A percentile compares a stretch with the other conserved stretches of the same genome.
Conservation (phyloP, 2,329 filamentous ascomycete species). For the Herpotrichia juniperi region DNA sequence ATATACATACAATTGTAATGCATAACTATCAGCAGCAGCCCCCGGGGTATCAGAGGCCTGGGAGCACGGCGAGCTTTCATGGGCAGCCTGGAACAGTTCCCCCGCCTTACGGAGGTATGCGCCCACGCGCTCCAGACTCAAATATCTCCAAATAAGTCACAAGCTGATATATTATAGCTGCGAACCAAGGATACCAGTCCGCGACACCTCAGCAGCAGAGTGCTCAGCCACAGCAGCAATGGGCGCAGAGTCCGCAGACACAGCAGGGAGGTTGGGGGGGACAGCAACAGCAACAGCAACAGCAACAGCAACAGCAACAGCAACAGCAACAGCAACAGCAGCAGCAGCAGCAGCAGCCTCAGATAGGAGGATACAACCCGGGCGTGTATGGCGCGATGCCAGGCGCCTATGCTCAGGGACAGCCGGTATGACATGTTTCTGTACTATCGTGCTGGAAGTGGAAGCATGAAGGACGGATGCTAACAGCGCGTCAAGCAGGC, state of each 20-base stretch:
- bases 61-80: slow-evolving; percentile 35
- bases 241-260: slow-evolving; percentile 25
- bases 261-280: background rate
- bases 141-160: background rate
- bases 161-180: background rate
- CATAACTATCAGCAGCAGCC: slow-evolving; percentile 34
- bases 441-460: background rate
- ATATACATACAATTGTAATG: slow-evolving; percentile 31
- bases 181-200: slow-evolving; percentile 28
- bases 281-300: slow-evolving; percentile 8
- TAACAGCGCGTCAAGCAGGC: slow-evolving; percentile 8
- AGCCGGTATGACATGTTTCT: background rate
- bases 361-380: slow-evolving; percentile 36
- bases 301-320: slow-evolving; percentile 10
- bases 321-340: slow-evolving; percentile 9
- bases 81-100: slow-evolving; percentile 32
- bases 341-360: slow-evolving; percentile 19
- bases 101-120: slow-evolving; percentile 37
- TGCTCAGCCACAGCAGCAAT: slow-evolving; percentile 26
- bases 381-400: slow-evolving; percentile 41
- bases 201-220: slow-evolving; percentile 29
- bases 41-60: slow-evolving; percentile 36
- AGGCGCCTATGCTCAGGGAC: slow-evolving; percentile 28
- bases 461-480: background rate
- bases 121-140: slow-evolving; percentile 5